These are phyloP conservation scores for Solanum medicagineum DNA, from an alignment of 257 asterid genomes.

Conservation along the genomic window DNA sequence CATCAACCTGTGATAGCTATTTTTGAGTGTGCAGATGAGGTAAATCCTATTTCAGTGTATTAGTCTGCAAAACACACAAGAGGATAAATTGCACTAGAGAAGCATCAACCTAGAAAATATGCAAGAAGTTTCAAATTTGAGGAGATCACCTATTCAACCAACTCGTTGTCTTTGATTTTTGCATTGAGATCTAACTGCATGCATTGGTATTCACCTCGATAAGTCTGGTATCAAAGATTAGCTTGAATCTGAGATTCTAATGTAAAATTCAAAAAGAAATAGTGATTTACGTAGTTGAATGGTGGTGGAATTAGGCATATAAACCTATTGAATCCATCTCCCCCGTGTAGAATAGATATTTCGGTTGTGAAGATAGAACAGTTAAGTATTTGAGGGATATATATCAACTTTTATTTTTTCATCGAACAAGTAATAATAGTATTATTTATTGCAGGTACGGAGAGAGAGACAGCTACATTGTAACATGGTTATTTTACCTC, in stretches of 20 bases:
- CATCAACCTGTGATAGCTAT: no score
- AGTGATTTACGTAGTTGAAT: no score
- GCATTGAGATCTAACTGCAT: no score
- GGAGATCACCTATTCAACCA: neutral
- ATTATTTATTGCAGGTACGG: neutral
- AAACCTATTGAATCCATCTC: neutral
- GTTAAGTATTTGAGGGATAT: neutral
- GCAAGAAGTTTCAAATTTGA: neutral
- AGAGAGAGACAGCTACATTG: neutral
- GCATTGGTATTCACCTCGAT: no score
- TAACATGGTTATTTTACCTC: neutral
- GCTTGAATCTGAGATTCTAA: no score
- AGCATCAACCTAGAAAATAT: neutral
- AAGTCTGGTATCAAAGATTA: no score
- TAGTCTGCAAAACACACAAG: neutral
- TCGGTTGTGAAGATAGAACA: neutral
- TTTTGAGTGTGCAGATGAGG: no score
- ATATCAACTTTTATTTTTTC: neutral
- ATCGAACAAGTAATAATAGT: neutral
- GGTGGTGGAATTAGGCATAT: neutral
- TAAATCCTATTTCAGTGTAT: neutral
- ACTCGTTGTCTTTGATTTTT: no score
- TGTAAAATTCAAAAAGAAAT: no score
- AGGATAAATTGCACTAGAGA: neutral
- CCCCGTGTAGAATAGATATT: neutral